A percentile compares a stretch with the other conserved stretches of the same genome.
phyloP scores from a whole-genome alignment of 2,329 filamentous ascomycete genomes.

The Sarocladium strictum region DNA sequence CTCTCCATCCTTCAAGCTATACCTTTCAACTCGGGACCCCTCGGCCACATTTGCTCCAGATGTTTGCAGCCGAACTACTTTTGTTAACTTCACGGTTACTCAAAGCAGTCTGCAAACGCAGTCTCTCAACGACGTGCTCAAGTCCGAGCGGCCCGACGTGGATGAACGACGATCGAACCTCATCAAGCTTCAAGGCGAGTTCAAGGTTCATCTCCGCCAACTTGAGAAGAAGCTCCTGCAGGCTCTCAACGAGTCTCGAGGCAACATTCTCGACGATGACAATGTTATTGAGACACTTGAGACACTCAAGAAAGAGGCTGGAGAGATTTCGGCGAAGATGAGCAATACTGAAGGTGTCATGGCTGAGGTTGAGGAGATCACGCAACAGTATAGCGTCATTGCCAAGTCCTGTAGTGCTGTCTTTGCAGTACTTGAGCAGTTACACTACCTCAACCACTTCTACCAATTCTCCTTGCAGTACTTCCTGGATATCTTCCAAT shows the following conservation, averaged over 20 bases:
- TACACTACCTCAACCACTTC: constrained; percentile 98
- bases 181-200: constrained; percentile 98
- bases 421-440: constrained; percentile 91
- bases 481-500: constrained; percentile 95
- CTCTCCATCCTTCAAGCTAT: constrained; percentile 92
- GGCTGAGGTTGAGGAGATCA: constrained; percentile 95
- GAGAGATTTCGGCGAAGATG: constrained; percentile 94
- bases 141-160: constrained; percentile 94
- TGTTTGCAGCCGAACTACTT: constrained; percentile 95
- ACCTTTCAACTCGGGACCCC: constrained; percentile 90
- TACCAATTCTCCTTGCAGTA: constrained; percentile 99
- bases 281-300: constrained; percentile 97
- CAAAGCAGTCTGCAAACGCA: constrained; percentile 98
- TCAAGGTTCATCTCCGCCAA: constrained; percentile 95
- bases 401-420: constrained; percentile 94
- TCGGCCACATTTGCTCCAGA: constrained; percentile 94
- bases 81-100: constrained; percentile 99
- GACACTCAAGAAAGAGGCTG: constrained; percentile 95
- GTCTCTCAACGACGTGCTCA: constrained; percentile 93
- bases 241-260: constrained; percentile 92
- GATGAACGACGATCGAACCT: constrained; percentile 94
- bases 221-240: constrained; percentile 91
- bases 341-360: constrained; percentile 95
- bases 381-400: constrained; percentile 87
- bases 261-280: constrained; percentile 97